Evolutionary conservation across 169 alveolate genomes (phyloP), one percentile per base, ranked within the genome.

Genomic region (Plasmodium coatneyi): DNA sequence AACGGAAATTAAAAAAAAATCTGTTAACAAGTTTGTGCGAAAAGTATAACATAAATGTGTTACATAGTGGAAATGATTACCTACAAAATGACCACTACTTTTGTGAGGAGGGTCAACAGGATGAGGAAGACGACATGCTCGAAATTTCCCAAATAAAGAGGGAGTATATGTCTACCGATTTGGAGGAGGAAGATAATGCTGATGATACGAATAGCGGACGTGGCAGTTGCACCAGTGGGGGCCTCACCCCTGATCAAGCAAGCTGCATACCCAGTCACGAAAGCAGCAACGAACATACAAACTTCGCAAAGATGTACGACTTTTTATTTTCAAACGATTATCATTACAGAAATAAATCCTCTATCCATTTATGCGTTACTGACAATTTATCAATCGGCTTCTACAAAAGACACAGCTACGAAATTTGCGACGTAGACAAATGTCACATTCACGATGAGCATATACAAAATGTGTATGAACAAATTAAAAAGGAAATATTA

Each of bases 261-360:
- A 12, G 43, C 52, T 34, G 25, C 9, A 49, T 16, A 49, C 39
- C 46, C 16, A 66, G 25, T 66, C 49, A 19, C 14, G 71, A 80
- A n/a, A 28, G 9, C 3, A 6, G 25, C 14, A 5, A 28, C 14
- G 19, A 54, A 16, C 36, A 56, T 28, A 34, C 54, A 49, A 32
- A 34, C 32, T 84, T 2, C 34, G 46, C 95, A 32, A 91, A 41
- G 82, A 5, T 91, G 43, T 91, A 91, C 56, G 84, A 91, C 7
- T 43, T 91, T 81, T 80, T 91, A 66, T 71, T 16, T 81, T 41
- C 95, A 66, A 19, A 91, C 72, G 91, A 82, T 1, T 91, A 91
- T 46, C 71, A 91, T 81, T 91, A 91, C 80, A 70, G 95, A 91
- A 91, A 91, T 39, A 91, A 91, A 91, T 70, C 95, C n/a, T 70